Evolutionary conservation across 768 basidiomycete species (phyloP), one percentile per base, ranked within the genome.

Genomic region (Podaxis sp.): DNA sequence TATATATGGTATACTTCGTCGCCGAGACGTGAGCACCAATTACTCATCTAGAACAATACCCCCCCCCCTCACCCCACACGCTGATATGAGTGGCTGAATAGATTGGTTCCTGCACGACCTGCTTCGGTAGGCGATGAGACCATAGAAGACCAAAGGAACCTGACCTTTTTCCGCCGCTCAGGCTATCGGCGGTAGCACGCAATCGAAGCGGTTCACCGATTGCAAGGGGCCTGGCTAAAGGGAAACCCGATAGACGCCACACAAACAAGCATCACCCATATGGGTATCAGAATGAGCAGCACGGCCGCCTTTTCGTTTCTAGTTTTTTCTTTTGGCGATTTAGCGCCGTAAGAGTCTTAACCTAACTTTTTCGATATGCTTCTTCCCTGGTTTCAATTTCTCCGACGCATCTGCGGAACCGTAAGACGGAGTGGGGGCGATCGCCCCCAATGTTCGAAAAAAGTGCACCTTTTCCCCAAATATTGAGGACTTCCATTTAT

Each of bases 161-260:
- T 50, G 32, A 23, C 46, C 53, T 55, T 61, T 54, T 38, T 61
- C 51, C 59, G 59, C 59, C 59, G 51, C 42, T 47, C 52, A 53
- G 59, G 35, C 59, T 32, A 55, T 48, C 59, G 44, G 52, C 52
- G 59, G 59, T 47, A 10, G 36, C 44, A 48, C 46, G 55, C 47
- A 38, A 9, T 52, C 40, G 59, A 59, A 59, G 57, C 46, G 13
- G 32, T 25, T 44, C 50, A 42, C 50, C 52, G 40, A 25, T 28
- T 44, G 25, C 50, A 53, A 42, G 40, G 50, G 50, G n/a, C 50
- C 37, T 60, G 59, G 59, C 2, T 35, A 11, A 23, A 53, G 40
- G 23, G 42, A 53, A 38, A 21, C 42, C 27, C 57, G 27, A 42
- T 32, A 18, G 7, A 25, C 59, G 59, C 59, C 59, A 54, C 59